phyloP scores from a whole-genome alignment of 495 filamentous ascomycete species.

The Penicillium alfredii region DNA sequence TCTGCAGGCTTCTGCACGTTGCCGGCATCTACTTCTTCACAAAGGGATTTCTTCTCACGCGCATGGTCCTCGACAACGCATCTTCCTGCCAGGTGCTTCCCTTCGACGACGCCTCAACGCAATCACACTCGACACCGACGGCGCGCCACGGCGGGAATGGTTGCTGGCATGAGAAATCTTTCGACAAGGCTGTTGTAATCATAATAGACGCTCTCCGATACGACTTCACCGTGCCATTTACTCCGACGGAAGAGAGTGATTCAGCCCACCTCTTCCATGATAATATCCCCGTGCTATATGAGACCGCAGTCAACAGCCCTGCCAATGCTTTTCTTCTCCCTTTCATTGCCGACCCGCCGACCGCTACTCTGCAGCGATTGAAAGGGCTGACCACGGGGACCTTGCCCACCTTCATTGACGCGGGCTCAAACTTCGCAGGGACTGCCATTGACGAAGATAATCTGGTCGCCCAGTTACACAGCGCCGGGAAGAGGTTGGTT shows the following conservation, averaged over 20 bases:
- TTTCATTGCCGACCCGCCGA: slow-evolving; percentile 96
- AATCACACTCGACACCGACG: slow-evolving; percentile 26
- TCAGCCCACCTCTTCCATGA: slow-evolving; percentile 74
- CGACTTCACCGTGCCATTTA: slow-evolving; percentile 87
- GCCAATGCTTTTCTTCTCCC: slow-evolving; percentile 82
- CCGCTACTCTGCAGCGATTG: slow-evolving; percentile 82
- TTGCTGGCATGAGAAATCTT: slow-evolving; percentile 94
- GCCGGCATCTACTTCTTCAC: slow-evolving; percentile 88
- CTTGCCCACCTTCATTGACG: slow-evolving; percentile 87
- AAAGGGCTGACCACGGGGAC: slow-evolving; percentile 96
- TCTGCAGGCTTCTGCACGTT: slow-evolving; percentile 60
- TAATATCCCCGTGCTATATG: slow-evolving; percentile 77
- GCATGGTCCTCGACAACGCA: slow-evolving; percentile 81
- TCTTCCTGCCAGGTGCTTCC: slow-evolving; percentile 76
- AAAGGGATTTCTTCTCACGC: slow-evolving; percentile 91
- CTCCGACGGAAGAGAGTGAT: slow-evolving; percentile 42
- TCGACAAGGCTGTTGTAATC: slow-evolving; percentile 84
- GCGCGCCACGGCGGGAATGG: slow-evolving; percentile 48
- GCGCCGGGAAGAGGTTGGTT: slow-evolving; percentile 76
- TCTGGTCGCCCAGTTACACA: slow-evolving; percentile 72
- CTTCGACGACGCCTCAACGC: slow-evolving; percentile 37
- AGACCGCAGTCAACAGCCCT: slow-evolving; percentile 65
- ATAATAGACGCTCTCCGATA: slow-evolving; percentile 93
- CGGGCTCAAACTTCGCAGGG: slow-evolving; percentile 90
- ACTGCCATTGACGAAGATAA: slow-evolving; percentile 98